Base-by-base conservation (phyloP, 1,284 basidiomycete species). In the Pholiota adiposa region DNA sequence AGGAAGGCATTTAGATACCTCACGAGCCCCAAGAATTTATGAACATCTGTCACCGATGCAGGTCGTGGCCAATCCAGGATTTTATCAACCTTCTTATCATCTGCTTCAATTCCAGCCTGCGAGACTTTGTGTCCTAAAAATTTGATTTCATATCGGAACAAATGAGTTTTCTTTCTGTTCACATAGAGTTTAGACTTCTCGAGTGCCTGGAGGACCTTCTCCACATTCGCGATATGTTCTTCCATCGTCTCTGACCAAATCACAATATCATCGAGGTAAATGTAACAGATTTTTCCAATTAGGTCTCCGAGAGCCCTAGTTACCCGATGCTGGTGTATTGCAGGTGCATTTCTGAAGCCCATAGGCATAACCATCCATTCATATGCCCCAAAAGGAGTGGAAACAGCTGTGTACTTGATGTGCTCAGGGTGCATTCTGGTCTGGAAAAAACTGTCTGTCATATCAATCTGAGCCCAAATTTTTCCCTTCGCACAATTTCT, bases 371-470 rank as follows among this genome's bases (percentile, higher is more conserved):
- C 41, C 55, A 77, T 79, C 79, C 63, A 80, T 52, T 81, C 73
- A 56, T 73, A 79, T 0, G 74, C 59, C 0, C 79, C 76, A 25
- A 72, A 71, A 0, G 75, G 77, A 0, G 77, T 81, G 1, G 56
- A 62, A 0, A 81, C 72, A 0, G 76, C 79, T 0, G 78, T 80
- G 18, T 71, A 68, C 7, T 67, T 60, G 1, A 78, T 63, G 52
- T 76, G 64, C 18, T 78, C 74, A 0, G 74, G 72, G 44, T 76
- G 70, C 23, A 81, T 66, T 1, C 63, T 58, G 0, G 72, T 80
- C 59, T 79, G 78, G 56, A 77, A 79, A 59, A 79, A 80, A 0
- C 68, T 67, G 55, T 80, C 75, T 0, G 77, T 81, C 72, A 81
- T 31, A 57, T 80, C 76, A 0, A 80, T 65, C 27, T 70, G 77